Conservation (phyloP, 2,329 filamentous ascomycete species). For the Annulohypoxylon truncatum region DNA sequence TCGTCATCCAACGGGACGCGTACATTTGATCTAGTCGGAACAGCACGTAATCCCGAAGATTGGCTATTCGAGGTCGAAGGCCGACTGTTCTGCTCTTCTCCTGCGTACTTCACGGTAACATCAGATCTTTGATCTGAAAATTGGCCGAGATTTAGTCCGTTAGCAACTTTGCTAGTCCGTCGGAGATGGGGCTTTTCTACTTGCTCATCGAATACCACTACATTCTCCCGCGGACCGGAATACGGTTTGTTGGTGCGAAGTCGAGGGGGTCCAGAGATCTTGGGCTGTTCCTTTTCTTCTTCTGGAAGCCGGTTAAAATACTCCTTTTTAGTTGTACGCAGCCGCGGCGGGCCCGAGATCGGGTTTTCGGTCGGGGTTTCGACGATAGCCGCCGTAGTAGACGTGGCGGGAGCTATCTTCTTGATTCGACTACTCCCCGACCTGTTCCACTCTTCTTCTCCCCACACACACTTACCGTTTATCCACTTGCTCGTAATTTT, state of each 20-base stretch:
- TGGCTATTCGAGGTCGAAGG: background rate
- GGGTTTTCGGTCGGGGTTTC: background rate
- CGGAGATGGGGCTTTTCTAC: slow-evolving; percentile 9
- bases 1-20: background rate
- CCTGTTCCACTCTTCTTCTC: slow-evolving; percentile 12
- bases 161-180: slow-evolving; percentile 11
- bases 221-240: slow-evolving; percentile 16
- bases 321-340: slow-evolving; percentile 18
- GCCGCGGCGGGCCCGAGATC: slow-evolving; percentile 4
- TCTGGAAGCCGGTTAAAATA: slow-evolving; percentile 9
- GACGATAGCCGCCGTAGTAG: background rate
- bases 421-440: background rate
- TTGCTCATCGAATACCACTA: background rate
- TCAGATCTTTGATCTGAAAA: background rate
- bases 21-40: background rate
- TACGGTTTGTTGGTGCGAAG: slow-evolving; percentile 22
- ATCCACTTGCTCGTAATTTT: slow-evolving; percentile 25
- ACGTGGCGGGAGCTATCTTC: background rate
- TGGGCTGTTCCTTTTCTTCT: background rate
- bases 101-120: background rate
- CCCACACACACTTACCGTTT: slow-evolving; percentile 35
- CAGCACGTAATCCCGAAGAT: background rate
- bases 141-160: background rate
- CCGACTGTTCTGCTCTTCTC: background rate
- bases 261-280: slow-evolving; percentile 13